Evolutionary conservation across 2,329 filamentous ascomycete genomes (phyloP).

Genomic region (Cercospora janseana): DNA sequence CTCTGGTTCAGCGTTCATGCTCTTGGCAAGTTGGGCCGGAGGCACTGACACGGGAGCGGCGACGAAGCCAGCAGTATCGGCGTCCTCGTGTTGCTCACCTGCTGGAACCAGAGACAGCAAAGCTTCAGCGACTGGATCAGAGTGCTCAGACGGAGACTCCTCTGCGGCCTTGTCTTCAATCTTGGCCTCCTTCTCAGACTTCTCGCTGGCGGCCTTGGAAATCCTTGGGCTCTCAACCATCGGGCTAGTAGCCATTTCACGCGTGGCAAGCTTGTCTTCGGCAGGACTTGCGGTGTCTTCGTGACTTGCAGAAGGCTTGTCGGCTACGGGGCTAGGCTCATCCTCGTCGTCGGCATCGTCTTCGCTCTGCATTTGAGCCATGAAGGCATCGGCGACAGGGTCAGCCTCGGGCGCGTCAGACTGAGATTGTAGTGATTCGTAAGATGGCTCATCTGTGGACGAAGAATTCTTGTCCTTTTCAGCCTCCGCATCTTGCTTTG

Average conservation of each 20-base stretch:
- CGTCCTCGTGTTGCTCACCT: conserved; percentile 6
- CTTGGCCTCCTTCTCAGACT: too few relatives aligned
- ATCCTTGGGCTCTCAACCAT: conserved; percentile 10
- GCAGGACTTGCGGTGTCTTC: background rate
- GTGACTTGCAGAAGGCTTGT: background rate
- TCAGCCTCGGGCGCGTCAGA: conserved; percentile 1
- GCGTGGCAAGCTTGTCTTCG: background rate
- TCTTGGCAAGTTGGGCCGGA: conserved; percentile 1
- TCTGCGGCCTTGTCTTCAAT: background rate
- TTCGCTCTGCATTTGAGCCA: conserved; percentile 4
- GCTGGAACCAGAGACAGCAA: conserved; percentile 5
- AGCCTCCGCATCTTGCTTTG: background rate
- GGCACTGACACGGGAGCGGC: conserved; percentile 6
- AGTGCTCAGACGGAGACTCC: background rate
- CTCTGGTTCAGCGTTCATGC: background rate
- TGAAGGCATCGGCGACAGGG: conserved; percentile 10
- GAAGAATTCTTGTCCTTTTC: background rate
- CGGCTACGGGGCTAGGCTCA: background rate
- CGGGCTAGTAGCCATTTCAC: conserved; percentile 1
- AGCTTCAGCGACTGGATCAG: conserved; percentile 3
- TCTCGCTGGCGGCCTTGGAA: conserved; percentile 3
- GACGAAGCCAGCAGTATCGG: conserved; percentile 9
- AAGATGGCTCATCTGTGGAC: background rate
- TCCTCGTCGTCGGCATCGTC: background rate
- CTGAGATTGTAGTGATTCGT: conserved; percentile 9